These are phyloP conservation scores for Tetrahymena malaccensis DNA, from an alignment of 73 alveolate genomes.

Conservation along the genomic window DNA sequence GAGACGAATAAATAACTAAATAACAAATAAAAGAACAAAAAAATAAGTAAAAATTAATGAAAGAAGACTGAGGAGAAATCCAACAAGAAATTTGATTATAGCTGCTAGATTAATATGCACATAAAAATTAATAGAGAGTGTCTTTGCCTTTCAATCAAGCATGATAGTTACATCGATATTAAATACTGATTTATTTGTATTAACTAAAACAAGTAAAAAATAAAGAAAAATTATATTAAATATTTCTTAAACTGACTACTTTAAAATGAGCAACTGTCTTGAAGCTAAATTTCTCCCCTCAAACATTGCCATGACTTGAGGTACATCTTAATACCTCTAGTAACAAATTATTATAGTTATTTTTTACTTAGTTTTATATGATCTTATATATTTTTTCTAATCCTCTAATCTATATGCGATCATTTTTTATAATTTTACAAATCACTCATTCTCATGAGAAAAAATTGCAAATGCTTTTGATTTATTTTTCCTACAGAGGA, in stretches of 20 bases:
- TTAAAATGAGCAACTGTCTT: not conserved
- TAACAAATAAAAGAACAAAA: not conserved
- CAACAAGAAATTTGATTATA: not conserved
- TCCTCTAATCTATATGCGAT: not conserved
- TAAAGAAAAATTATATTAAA: not conserved
- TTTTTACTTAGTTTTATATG: too few species aligned
- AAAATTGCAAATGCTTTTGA: too few species aligned
- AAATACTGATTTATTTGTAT: not conserved
- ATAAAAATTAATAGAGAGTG: not conserved
- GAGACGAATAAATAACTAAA: not conserved
- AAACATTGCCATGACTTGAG: not conserved
- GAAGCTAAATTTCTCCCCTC: not conserved
- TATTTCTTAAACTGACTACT: not conserved
- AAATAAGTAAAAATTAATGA: not conserved
- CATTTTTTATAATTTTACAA: too few species aligned
- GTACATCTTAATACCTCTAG: not conserved
- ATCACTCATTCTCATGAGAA: too few species aligned
- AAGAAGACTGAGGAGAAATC: not conserved
- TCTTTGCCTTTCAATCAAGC: not conserved
- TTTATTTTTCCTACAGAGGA: too few species aligned
- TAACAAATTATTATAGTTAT: too few species aligned
- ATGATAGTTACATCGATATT: not conserved
- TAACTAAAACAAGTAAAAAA: not conserved
- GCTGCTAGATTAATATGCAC: not conserved
- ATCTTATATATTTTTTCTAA: not conserved